Percentiles rank a stretch among this genome's conserved stretches.
phyloP scores from a whole-genome alignment of 176 grass and related monocot genomes.

The Chloris gayana region DNA sequence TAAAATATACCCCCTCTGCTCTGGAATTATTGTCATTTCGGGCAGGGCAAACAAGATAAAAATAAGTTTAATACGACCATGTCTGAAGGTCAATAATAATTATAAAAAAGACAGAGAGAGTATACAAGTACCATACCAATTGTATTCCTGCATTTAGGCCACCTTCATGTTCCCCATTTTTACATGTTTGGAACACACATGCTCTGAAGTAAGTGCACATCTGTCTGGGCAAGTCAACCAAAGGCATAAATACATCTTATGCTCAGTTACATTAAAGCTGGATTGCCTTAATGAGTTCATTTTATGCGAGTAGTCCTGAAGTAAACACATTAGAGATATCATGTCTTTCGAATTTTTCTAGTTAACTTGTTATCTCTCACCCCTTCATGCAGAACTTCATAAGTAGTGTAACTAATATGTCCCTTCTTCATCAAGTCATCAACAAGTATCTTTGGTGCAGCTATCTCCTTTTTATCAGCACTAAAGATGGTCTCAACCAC shows the following conservation, averaged over 20 bases:
- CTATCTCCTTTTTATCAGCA: conserved; percentile 89
- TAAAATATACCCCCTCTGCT: not conserved
- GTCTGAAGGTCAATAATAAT: too few relatives aligned
- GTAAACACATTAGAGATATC: conserved; percentile 23
- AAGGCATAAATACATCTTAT: conserved; percentile 26
- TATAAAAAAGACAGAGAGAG: too few relatives aligned
- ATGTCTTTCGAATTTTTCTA: conserved; percentile 42
- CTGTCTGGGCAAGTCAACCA: conserved; percentile 9
- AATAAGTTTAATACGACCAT: too few relatives aligned
- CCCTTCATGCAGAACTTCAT: conserved; percentile 90
- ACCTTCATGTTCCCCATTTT: not conserved
- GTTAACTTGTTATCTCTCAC: conserved; percentile 76
- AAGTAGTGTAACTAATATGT: conserved; percentile 83
- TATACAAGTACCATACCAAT: not conserved
- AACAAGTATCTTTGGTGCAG: conserved; percentile 94
- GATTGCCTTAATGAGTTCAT: conserved; percentile 10
- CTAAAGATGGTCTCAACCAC: conserved; percentile 79
- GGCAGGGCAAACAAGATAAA: too few relatives aligned
- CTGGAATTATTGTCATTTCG: too few relatives aligned
- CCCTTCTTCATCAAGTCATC: conserved; percentile 94
- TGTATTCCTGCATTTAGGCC: conserved; percentile 20
- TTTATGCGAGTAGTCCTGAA: conserved; percentile 16
- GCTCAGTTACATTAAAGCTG: conserved; percentile 12
- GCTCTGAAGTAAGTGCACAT: conserved; percentile 18
- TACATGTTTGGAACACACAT: conserved; percentile 34